Base-by-base conservation (phyloP, 148 eudicot genomes). In the Suaeda aralocaspica region DNA sequence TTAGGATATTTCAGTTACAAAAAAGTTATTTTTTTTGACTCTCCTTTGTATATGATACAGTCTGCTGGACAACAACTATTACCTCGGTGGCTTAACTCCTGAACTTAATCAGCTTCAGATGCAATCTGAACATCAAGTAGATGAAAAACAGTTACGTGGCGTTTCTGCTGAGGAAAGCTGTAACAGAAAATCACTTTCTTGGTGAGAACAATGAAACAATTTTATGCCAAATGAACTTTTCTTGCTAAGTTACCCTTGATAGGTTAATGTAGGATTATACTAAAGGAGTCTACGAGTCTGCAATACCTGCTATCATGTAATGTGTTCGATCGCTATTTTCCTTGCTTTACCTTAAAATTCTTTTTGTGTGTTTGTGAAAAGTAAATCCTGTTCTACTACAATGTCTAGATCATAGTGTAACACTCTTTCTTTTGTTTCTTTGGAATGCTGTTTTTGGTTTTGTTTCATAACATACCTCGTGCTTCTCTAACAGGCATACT, bases 41-140 rank as follows among this genome's bases (percentile, higher is more conserved):
- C 28, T 6, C 30, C 0, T 28, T 28, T 52, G 52, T 42, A 62
- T 67, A 8, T 77, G 59, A 34, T 78, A 71, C 83, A 80, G 87
- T 60, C 74, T 81, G 51, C 65, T 83, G 77, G 88, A 85, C 71
- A 74, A 79, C 18, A 86, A 86, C 44, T 29, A 81, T 41, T 42
- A 68, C 65, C 78, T 83, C 55, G 79, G 61, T 68, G 45, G 76
- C 57, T 52, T 78, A 28, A 50, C 82, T 66, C 81, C 84, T n/a
- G 81, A 78, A 66, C 77, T 74, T 39, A 24, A 75, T 55, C 67
- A 75, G 68, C 84, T 79, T 53, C 76, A 82, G 76, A 72, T 74
- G 70, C 65, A 76, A 57, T 79, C 83, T 77, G 82, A 81, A 71
- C 69, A 74, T 74, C 85, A 78, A 61, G 79, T 82, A 70, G 77